These are phyloP conservation scores for Coniochaeta sp. DNA, from an alignment of 2,329 filamentous ascomycete species.

Conservation along the genomic window DNA sequence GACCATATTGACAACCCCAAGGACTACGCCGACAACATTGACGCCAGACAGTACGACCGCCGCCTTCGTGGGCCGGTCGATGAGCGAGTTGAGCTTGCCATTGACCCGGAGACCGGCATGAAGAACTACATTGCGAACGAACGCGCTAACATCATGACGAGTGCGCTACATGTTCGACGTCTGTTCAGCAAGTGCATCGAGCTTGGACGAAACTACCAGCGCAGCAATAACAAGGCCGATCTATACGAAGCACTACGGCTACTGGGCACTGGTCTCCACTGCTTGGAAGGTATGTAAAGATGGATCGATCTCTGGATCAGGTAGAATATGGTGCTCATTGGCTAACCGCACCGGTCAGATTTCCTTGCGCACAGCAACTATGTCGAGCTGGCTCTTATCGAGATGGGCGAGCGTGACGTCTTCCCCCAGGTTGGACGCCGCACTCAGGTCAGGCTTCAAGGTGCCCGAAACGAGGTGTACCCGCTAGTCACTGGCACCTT, in stretches of 20 bases:
- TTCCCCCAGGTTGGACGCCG: slow-evolving; percentile 81
- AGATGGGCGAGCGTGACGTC: slow-evolving; percentile 71
- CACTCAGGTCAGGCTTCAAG: slow-evolving; percentile 63
- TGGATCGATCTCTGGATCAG: not conserved
- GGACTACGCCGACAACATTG: slow-evolving; percentile 82
- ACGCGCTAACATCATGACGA: slow-evolving; percentile 69
- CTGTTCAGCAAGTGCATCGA: slow-evolving; percentile 70
- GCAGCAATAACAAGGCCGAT: slow-evolving; percentile 62
- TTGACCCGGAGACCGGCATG: slow-evolving; percentile 69
- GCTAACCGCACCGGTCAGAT: slow-evolving; percentile 37
- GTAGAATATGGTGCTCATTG: not conserved
- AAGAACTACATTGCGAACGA: slow-evolving; percentile 97
- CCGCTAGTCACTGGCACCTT: slow-evolving; percentile 88
- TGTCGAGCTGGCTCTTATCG: slow-evolving; percentile 77
- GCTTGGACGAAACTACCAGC: slow-evolving; percentile 67
- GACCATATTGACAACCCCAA: slow-evolving; percentile 74
- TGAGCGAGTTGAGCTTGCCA: slow-evolving; percentile 67
- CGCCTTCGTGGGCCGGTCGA: slow-evolving; percentile 78
- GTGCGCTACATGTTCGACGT: slow-evolving; percentile 66
- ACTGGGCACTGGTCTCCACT: slow-evolving; percentile 83
- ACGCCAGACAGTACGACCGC: slow-evolving; percentile 74
- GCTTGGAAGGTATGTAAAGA: slow-evolving; percentile 58
- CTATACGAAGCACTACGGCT: slow-evolving; percentile 81
- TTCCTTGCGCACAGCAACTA: slow-evolving; percentile 95
- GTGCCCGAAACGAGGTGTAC: slow-evolving; percentile 60